These are phyloP conservation scores for Cutaneotrichosporon cutaneum DNA, from an alignment of 1,284 basidiomycete genomes.

Conservation along the genomic window DNA sequence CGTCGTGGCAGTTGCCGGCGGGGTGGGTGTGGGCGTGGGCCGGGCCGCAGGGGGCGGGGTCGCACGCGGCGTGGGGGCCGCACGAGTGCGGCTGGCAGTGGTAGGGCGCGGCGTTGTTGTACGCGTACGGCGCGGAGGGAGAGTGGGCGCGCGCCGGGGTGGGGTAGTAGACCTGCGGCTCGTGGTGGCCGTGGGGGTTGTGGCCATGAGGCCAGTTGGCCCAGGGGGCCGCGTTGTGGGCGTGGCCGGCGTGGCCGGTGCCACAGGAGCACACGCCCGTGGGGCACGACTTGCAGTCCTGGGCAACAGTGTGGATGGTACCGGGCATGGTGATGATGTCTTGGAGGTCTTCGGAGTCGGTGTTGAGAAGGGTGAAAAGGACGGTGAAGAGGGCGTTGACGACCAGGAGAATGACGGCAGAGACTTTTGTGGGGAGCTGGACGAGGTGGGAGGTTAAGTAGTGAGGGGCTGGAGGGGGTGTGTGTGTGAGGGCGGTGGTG, in stretches of 20 bases:
- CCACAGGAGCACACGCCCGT: background rate
- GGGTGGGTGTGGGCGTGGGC: slow-evolving; percentile 9
- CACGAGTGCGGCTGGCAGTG: slow-evolving; percentile 8
- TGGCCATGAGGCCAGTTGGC: background rate
- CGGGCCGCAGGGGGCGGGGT: background rate
- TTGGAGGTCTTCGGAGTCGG: background rate
- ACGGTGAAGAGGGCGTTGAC: background rate
- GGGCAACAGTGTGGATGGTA: background rate
- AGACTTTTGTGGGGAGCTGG: background rate
- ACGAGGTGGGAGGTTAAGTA: background rate
- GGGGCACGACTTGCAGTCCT: background rate
- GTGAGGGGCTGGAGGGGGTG: background rate
- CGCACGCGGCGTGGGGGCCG: slow-evolving; percentile 6
- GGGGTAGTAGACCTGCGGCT: background rate
- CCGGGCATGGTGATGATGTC: slow-evolving; percentile 3
- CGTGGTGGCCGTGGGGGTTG: background rate
- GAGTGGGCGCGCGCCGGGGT: background rate
- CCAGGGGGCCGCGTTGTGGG: background rate
- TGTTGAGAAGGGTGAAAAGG: slow-evolving; percentile 3
- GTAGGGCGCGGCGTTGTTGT: slow-evolving; percentile 2
- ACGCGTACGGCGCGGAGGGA: background rate
- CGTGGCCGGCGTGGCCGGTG: background rate
- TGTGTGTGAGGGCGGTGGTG: background rate
- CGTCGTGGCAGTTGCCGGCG: slow-evolving; percentile 20
- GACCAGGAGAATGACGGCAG: background rate